Evolutionary conservation across 495 filamentous ascomycete species (phyloP), one percentile per base, ranked within the genome.

Genomic region (Xylaria nigripes): DNA sequence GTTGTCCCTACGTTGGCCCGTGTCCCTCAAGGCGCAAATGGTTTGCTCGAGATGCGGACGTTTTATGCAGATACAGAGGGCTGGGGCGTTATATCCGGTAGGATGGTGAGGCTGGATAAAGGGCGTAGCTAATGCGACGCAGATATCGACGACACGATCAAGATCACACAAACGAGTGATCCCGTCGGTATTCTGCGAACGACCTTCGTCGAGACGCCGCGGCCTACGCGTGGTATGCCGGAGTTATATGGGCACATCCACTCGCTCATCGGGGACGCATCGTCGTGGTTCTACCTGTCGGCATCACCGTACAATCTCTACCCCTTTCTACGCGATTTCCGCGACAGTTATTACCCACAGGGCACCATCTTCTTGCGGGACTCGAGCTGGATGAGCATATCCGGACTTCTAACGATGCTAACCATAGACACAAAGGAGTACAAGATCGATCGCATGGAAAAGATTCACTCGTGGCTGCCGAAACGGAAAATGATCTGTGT

Each of bases 131-230:
- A 43, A 58, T 49, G 43, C 18, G 3, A 15, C 38, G 27, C 44
- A 82, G 92, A 97, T 62, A 85, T 97, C 63, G 92, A 97, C 68
- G 92, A 97, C 68, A 93, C 92, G 2, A 95, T 96, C 74, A 96
- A 97, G 70, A 74, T 89, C 48, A 95, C 92, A 0, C 78, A 86
- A 64, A 95, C 93, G 2, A 81, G 81, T 38, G 81, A 86, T 43
- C 80, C 86, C 1, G 79, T 86, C 42, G 89, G 89, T 6, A 89
- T 96, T 56, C 72, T 96, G 4, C 77, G 80, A 30, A 86, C 86
- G 10, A 97, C 91, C 2, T 96, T 97, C 61, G 81, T 84, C 40
- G 83, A 89, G n/a, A 72, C 81, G 18, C 85, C 89, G 0, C 69
- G 78, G 45, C 81, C 89, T 2, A 81, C 91, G 15, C 50, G 72